Percentiles rank a stretch among this genome's conserved stretches.
Conservation (phyloP, 805 yeast species). For the Dipodascus albidus region DNA sequence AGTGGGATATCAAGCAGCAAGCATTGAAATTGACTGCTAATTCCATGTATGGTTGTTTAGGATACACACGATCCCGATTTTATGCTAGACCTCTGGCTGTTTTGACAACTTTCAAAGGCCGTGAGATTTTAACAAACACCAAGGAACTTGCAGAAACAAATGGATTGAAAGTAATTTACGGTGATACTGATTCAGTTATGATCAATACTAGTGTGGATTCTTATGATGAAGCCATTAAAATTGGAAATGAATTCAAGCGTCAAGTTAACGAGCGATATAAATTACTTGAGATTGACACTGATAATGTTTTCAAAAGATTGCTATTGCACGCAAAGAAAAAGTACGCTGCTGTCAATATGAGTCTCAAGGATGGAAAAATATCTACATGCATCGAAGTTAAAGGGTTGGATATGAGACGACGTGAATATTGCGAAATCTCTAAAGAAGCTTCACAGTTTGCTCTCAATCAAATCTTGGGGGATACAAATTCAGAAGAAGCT, state of each 20-base stretch:
- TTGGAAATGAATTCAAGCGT: slow-evolving; percentile 76
- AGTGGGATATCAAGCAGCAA: slow-evolving; percentile 90
- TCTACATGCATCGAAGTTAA: slow-evolving; percentile 68
- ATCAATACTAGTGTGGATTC: slow-evolving; percentile 74
- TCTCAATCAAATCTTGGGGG: slow-evolving; percentile 57
- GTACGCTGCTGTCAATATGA: slow-evolving; percentile 80
- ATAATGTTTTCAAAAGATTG: slow-evolving; percentile 78
- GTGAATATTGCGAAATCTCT: slow-evolving; percentile 90
- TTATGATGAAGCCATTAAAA: slow-evolving; percentile 60
- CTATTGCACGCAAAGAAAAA: slow-evolving; percentile 92
- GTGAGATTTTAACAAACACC: slow-evolving; percentile 90
- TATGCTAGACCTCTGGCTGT: slow-evolving; percentile 94
- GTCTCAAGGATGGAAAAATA: slow-evolving; percentile 43
- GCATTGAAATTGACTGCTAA: slow-evolving; percentile 95
- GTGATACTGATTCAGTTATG: slow-evolving; percentile 99
- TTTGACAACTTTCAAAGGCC: slow-evolving; percentile 89
- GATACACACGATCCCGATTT: slow-evolving; percentile 82
- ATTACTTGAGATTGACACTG: slow-evolving; percentile 86
- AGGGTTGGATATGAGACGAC: slow-evolving; percentile 93
- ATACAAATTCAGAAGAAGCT: slow-evolving; percentile 64
- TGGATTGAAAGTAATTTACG: slow-evolving; percentile 80
- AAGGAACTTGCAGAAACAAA: slow-evolving; percentile 82
- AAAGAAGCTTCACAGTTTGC: slow-evolving; percentile 77
- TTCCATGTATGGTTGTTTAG: slow-evolving; percentile 99
- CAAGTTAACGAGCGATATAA: slow-evolving; percentile 83